Evolutionary conservation across 768 basidiomycete genomes (phyloP).

Genomic region (Mycena alexandri): DNA sequence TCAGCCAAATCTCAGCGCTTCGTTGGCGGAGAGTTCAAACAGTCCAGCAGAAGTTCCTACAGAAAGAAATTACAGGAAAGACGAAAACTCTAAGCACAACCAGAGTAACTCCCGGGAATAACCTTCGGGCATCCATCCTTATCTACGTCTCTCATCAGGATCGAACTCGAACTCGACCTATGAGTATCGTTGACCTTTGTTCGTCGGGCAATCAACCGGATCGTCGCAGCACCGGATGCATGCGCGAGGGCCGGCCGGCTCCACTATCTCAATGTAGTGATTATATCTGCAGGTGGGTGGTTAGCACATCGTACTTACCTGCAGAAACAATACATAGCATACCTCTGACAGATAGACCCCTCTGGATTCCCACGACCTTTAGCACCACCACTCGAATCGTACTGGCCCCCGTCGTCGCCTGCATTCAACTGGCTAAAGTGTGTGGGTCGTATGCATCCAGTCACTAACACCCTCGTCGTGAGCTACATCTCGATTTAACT

Average conservation of each 20-base stretch:
- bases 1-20: no score
- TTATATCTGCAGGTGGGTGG: conserved; percentile 55
- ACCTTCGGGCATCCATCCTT: no score
- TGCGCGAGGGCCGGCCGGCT: conserved; percentile 63
- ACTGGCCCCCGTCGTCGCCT: conserved; percentile 66
- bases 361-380: conserved; percentile 65
- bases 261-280: conserved; percentile 71
- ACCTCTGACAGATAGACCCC: conserved; percentile 66
- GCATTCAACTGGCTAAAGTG: conserved; percentile 59
- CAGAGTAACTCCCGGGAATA: no score
- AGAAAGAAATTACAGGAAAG: no score
- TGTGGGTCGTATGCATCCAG: conserved; percentile 65
- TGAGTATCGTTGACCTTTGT: no score
- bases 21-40: no score
- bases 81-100: no score
- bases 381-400: conserved; percentile 68
- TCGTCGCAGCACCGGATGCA: conserved; percentile 73
- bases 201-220: conserved; percentile 38
- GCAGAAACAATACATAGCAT: conserved; percentile 29
- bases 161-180: no score
- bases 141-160: no score
- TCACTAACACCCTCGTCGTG: conserved; percentile 54
- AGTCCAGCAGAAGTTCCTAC: no score
- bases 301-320: background rate
- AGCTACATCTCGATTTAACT: background rate